Percentiles rank a stretch among this genome's conserved stretches.
phyloP scores from a whole-genome alignment of 2,329 filamentous ascomycete genomes.

The Pseudonectria foliicola region DNA sequence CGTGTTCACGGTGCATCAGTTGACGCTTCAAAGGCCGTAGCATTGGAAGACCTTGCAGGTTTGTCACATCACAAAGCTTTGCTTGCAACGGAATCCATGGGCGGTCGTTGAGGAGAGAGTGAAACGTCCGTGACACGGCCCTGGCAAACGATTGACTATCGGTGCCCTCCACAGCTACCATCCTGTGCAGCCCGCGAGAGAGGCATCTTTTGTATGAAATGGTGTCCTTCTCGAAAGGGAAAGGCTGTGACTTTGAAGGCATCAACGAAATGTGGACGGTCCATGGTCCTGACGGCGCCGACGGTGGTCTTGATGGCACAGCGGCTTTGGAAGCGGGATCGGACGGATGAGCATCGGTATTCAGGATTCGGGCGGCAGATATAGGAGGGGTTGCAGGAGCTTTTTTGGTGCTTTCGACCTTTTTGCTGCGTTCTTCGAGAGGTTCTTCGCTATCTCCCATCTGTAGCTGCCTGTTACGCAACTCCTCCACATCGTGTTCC shows the following conservation, averaged over 20 bases:
- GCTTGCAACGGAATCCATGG: conserved; percentile 53
- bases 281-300: conserved; percentile 35
- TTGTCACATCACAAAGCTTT: conserved; percentile 48
- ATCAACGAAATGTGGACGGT: conserved; percentile 55
- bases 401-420: conserved; percentile 27
- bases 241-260: conserved; percentile 45
- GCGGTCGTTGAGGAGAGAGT: conserved; percentile 40
- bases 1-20: conserved; percentile 36
- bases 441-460: conserved; percentile 43
- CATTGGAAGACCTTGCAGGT: conserved; percentile 51
- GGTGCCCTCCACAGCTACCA: conserved; percentile 45
- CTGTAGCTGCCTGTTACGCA: conserved; percentile 43
- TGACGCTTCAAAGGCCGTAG: conserved; percentile 43
- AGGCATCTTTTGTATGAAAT: conserved; percentile 54
- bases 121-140: conserved; percentile 45
- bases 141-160: conserved; percentile 41
- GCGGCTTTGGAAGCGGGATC: conserved; percentile 3
- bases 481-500: conserved; percentile 35
- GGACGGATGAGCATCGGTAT: conserved; percentile 5
- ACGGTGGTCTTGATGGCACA: conserved; percentile 4
- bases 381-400: conserved; percentile 19
- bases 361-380: conserved; percentile 1
- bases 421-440: conserved; percentile 49
- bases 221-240: conserved; percentile 56
- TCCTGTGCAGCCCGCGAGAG: conserved; percentile 52